Evolutionary conservation across 345 rosid genomes (phyloP).

Genomic region (Hibiscus syriacus): DNA sequence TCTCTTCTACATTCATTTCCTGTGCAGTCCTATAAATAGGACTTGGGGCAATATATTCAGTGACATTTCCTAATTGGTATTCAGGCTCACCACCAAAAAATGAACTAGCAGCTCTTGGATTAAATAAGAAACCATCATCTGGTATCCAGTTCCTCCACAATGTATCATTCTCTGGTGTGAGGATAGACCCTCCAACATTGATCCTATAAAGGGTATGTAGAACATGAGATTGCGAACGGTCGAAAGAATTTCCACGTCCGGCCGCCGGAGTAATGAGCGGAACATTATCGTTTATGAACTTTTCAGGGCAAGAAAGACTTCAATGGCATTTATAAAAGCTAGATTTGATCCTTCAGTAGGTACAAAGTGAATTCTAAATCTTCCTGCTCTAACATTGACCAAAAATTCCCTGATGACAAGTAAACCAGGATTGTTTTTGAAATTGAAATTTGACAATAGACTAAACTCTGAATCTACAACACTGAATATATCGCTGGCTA

Average conservation of each 20-base stretch:
- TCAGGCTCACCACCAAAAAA: background rate
- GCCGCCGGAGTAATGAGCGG: background rate
- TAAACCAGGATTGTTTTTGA: conserved; percentile 2
- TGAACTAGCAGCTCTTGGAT: background rate
- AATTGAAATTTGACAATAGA: conserved; percentile 22
- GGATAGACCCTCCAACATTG: conserved; percentile 27
- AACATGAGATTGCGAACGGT: background rate
- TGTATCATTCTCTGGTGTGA: conserved; percentile 23
- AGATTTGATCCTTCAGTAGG: conserved; percentile 32
- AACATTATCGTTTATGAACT: background rate
- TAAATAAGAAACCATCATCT: conserved; percentile 23
- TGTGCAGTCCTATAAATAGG: background rate
- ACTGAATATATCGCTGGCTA: conserved; percentile 26
- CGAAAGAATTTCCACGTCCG: background rate
- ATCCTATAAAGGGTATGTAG: background rate
- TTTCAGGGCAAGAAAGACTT: conserved; percentile 37
- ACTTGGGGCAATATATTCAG: conserved; percentile 1
- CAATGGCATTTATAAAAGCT: conserved; percentile 51
- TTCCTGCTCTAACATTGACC: conserved; percentile 10
- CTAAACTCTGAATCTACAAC: conserved; percentile 28
- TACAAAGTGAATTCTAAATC: conserved; percentile 25
- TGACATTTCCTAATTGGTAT: background rate
- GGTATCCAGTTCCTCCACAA: conserved; percentile 38
- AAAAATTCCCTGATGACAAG: conserved; percentile 38
- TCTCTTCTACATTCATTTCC: background rate